Conservation (phyloP, 768 basidiomycete species). For the Podaxis rugospora region DNA sequence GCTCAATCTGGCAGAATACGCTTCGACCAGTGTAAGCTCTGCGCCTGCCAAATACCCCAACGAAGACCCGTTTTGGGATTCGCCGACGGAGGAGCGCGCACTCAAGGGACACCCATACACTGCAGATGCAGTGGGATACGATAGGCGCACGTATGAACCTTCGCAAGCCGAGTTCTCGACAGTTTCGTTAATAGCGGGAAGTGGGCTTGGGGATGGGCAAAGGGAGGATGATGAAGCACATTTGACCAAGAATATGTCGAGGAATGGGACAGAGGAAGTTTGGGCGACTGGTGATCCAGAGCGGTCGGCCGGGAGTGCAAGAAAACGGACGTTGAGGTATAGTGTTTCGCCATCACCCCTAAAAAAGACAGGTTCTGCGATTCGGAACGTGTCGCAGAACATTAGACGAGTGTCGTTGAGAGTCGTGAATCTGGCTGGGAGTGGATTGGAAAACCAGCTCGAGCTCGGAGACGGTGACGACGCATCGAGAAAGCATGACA, state of each 20-base stretch:
- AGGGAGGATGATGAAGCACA: conserved; percentile 57
- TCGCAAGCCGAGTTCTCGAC: conserved; percentile 47
- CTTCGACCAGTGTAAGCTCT: neutral
- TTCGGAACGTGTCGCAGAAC: conserved; percentile 53
- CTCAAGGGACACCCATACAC: conserved; percentile 26
- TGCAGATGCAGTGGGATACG: conserved; percentile 26
- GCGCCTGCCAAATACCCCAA: conserved; percentile 3
- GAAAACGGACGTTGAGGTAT: conserved; percentile 46
- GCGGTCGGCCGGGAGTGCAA: conserved; percentile 17
- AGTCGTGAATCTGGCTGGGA: conserved; percentile 74
- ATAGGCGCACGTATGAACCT: conserved; percentile 34
- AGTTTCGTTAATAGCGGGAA: conserved; percentile 40
- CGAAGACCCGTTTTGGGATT: conserved; percentile 40
- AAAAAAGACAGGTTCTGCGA: conserved; percentile 53
- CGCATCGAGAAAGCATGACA: conserved; percentile 25
- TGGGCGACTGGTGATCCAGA: conserved; percentile 45
- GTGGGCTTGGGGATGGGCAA: conserved; percentile 32
- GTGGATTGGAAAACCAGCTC: conserved; percentile 56
- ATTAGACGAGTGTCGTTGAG: conserved; percentile 65
- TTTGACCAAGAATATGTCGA: conserved; percentile 51
- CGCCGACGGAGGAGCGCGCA: conserved; percentile 30
- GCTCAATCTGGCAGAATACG: conserved; percentile 23
- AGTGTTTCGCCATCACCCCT: conserved; percentile 52
- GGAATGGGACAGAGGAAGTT: conserved; percentile 23
- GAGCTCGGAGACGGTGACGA: conserved; percentile 47